Base-by-base conservation (phyloP, 768 basidiomycete genomes). In the Lactifluus subvellereus region DNA sequence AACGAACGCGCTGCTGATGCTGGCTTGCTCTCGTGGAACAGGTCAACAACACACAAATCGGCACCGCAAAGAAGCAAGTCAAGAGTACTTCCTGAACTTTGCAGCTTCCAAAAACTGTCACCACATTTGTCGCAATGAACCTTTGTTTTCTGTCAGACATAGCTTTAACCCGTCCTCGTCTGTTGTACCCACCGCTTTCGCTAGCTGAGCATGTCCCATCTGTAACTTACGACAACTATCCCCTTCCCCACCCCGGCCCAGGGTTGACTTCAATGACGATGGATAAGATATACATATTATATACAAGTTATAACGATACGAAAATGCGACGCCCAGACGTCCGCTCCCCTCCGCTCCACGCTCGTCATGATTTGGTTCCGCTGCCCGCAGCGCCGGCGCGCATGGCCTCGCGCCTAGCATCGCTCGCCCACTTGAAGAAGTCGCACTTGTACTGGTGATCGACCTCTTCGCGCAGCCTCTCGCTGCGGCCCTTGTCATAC, bases 31-130 rank as follows among this genome's bases (percentile, higher is more conserved):
- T n/a, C n/a, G n/a, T n/a, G n/a, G n/a, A n/a, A 57, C 8, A 94
- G 90, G 93, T 96, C 66, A 96, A 95, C 74, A 93, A 89, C 70
- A 96, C 94, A 51, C 88, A 85, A 4, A 84, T 96, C 60, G 93
- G 93, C 4, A 89, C 88, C 4, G 93, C 89, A 49, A 91, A 83
- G 78, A 91, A 89, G 72, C 76, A 77, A 55, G 64, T 62, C 38
- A 72, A 71, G 59, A 62, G 61, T 59, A 58, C 61, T 57, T 69
- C 48, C 49, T 66, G 47, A 65, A 11, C 18, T 14, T 45, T 54
- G 27, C 35, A 48, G n/a, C 47, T 35, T 43, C 6, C 18, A n/a
- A 55, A 30, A 20, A 43, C 16, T 20, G n/a, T 20, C 20, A 27
- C 33, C 20, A 14, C 13, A 8, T 20, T 42, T 14, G 33, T 38